Conservation (phyloP, 1,139 yeast species). For the Pichia norvegensis region DNA sequence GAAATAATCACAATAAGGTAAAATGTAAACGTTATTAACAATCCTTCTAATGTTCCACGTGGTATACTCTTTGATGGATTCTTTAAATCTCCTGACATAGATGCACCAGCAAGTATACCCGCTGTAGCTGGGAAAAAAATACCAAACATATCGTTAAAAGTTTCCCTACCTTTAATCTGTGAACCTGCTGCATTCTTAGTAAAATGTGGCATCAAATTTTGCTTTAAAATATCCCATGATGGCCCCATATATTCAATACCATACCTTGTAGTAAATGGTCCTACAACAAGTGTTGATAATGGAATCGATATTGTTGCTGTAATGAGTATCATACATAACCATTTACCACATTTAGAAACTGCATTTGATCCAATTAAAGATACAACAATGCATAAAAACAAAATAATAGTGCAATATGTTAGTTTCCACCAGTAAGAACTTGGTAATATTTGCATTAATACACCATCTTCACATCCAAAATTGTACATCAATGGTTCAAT, state of each 20-base stretch:
- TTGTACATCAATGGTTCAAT: conserved; percentile 66
- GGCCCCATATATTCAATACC: conserved; percentile 62
- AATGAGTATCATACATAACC: conserved; percentile 61
- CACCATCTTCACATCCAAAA: conserved; percentile 54
- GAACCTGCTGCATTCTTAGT: conserved; percentile 93
- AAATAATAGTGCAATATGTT: conserved; percentile 42
- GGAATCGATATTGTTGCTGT: conserved; percentile 79
- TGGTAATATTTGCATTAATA: conserved; percentile 45
- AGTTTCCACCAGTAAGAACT: conserved; percentile 50
- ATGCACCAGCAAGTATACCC: conserved; percentile 97
- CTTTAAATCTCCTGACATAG: conserved; percentile 92
- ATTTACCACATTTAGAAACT: conserved; percentile 77
- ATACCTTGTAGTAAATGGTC: conserved; percentile 49
- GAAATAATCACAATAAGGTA: conserved; percentile 72
- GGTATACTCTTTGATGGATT: conserved; percentile 88
- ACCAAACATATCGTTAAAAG: conserved; percentile 80
- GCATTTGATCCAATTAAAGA: conserved; percentile 78
- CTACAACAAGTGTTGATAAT: conserved; percentile 56
- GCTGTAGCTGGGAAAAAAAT: conserved; percentile 97
- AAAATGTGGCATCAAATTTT: conserved; percentile 68
- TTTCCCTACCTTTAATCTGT: conserved; percentile 55
- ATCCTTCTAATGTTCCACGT: conserved; percentile 77
- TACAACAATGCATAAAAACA: conserved; percentile 65
- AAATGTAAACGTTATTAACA: conserved; percentile 62
- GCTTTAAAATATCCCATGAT: conserved; percentile 53